Base-by-base conservation (phyloP, 768 basidiomycete species). In the Calocera viscosa region DNA sequence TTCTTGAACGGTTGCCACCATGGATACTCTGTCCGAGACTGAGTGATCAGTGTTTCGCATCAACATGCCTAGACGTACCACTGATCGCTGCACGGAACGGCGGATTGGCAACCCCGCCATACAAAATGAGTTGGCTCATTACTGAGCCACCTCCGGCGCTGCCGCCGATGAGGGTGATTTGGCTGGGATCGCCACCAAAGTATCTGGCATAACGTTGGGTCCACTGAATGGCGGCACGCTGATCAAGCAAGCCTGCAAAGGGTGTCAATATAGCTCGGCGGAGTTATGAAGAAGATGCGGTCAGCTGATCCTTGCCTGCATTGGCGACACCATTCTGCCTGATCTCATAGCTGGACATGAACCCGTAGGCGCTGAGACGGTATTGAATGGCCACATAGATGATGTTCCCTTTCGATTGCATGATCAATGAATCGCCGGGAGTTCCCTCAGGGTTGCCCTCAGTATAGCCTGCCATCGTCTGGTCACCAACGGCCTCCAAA, bases 81-180 rank as follows among this genome's bases (percentile, higher is more conserved):
- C 14, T 26, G 14, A 60, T 60, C 8, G 53, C 53, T 5, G 53
- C 53, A 32, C 53, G 53, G 53, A 60, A 60, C 2, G 53, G 53
- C 8, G 53, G 53, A 22, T 32, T 60, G 7, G 53, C 30, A 16
- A 60, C 53, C 14, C 53, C 53, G 19, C 53, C 53, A 19, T 60
- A 60, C 30, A 60, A 28, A 26, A 60, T 60, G 14, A 60, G 11
- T 22, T 60, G 53, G 30, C 16, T 80, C 14, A 79, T 72, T 7
- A 82, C 76, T 35, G 77, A 78, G 0, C 80, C 79, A 0, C 79
- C 81, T 0, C 81, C 81, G 1, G 80, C 79, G 43, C 77, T 78
- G 66, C 80, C 78, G 1, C 73, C 72, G 65, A 63, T 64, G 32
- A 69, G 67, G 19, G 69, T 76, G 30, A 60, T 60, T 26, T 60